phyloP scores from a whole-genome alignment of 2,329 filamentous ascomycete species.

The Cladosporium halotolerans region DNA sequence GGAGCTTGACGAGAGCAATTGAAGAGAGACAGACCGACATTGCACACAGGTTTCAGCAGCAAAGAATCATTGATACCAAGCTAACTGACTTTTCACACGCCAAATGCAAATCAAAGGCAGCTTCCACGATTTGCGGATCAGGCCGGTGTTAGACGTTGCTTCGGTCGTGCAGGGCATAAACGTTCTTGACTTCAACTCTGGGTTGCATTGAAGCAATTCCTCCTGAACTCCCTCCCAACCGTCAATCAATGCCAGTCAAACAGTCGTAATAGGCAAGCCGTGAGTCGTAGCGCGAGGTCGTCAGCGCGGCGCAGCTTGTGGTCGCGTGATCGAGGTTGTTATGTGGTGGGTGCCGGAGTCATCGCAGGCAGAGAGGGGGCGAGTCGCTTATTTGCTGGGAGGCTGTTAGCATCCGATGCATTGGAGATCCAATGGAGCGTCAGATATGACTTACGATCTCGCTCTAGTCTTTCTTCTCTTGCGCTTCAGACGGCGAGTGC shows the following conservation, averaged over 20 bases:
- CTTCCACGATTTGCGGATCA: conserved; percentile 8
- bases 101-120: conserved; percentile 11
- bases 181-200: conserved; percentile 10
- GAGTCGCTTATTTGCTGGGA: conserved; percentile 43
- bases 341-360: conserved; percentile 19
- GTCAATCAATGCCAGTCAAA: conserved; percentile 4
- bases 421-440: neutral
- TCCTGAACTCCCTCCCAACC: conserved; percentile 6
- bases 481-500: conserved; percentile 96
- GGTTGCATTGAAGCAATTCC: conserved; percentile 11
- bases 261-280: conserved; percentile 9
- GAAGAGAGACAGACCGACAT: neutral
- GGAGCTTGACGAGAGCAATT: no score
- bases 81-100: conserved; percentile 9
- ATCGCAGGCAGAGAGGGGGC: conserved; percentile 30
- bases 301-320: conserved; percentile 26
- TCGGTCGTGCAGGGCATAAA: conserved; percentile 7
- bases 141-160: conserved; percentile 9
- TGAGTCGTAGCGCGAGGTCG: conserved; percentile 27
- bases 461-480: conserved; percentile 99
- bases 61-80: conserved; percentile 7
- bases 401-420: conserved; percentile 16
- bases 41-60: conserved; percentile 5
- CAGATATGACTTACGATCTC: conserved; percentile 67
- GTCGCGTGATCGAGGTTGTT: conserved; percentile 22